These are phyloP conservation scores for Pulveroboletus sp. DNA, from an alignment of 768 basidiomycete genomes.

Conservation along the genomic window DNA sequence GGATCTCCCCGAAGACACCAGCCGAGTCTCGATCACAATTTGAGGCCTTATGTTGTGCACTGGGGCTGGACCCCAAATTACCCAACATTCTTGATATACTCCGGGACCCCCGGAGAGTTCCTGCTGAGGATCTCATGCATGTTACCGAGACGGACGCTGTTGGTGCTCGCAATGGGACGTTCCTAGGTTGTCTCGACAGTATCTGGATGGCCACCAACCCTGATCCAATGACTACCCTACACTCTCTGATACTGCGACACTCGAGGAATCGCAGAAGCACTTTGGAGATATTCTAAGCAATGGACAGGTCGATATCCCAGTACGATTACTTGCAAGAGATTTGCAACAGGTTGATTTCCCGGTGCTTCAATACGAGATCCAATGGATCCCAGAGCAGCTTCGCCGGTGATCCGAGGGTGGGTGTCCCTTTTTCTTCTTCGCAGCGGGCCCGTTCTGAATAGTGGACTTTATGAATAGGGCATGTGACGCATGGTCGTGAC, in stretches of 20 bases:
- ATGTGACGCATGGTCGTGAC: constrained; percentile 71
- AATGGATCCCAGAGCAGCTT: constrained; percentile 62
- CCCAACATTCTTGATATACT: constrained; percentile 48
- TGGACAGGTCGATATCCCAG: constrained; percentile 67
- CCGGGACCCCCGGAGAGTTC: constrained; percentile 44
- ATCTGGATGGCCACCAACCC: constrained; percentile 53
- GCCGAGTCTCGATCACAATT: constrained; percentile 60
- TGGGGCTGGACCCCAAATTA: constrained; percentile 51
- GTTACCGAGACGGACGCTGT: constrained; percentile 56
- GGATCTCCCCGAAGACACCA: constrained; percentile 57
- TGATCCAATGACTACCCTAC: constrained; percentile 58
- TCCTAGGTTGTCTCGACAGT: constrained; percentile 61
- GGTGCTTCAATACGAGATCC: constrained; percentile 63
- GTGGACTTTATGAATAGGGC: constrained; percentile 38
- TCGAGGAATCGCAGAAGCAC: constrained; percentile 42
- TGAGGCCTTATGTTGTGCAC: constrained; percentile 52
- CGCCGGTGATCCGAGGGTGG: constrained; percentile 56
- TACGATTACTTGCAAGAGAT: constrained; percentile 60
- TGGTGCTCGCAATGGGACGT: constrained; percentile 56
- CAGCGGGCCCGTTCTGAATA: background rate
- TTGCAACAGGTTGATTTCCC: constrained; percentile 54
- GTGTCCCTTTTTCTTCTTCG: background rate
- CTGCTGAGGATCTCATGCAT: constrained; percentile 48
- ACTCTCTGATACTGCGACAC: constrained; percentile 39
- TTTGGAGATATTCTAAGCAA: constrained; percentile 62